Evolutionary conservation across 345 rosid genomes (phyloP).

Genomic region (Aurinia saxatilis): DNA sequence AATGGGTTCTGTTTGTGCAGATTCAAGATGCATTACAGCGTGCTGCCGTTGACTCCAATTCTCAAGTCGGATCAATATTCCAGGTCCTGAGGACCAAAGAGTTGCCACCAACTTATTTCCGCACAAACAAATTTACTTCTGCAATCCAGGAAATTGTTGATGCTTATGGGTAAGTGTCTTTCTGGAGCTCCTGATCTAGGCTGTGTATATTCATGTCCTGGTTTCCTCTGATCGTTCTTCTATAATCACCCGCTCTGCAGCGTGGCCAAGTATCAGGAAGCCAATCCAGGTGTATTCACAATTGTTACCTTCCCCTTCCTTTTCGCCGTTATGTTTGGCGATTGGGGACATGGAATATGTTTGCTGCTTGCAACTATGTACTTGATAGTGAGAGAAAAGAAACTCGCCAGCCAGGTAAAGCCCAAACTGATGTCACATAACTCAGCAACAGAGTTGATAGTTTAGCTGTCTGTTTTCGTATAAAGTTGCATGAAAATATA

Average conservation of each 20-base stretch:
- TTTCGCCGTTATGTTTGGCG: conserved; percentile 99
- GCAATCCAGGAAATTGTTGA: conserved; percentile 97
- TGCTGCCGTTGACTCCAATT: conserved; percentile 81
- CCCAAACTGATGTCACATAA: neutral
- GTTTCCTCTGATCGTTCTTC: neutral
- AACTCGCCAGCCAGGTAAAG: conserved; percentile 85
- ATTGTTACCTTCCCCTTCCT: conserved; percentile 91
- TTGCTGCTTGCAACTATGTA: conserved; percentile 66
- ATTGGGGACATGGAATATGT: conserved; percentile 99
- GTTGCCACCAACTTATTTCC: conserved; percentile 84
- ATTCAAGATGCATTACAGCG: conserved; percentile 84
- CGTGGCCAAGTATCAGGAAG: conserved; percentile 93
- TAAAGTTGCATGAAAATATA: neutral
- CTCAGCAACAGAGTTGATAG: neutral
- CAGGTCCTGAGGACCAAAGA: conserved; percentile 82
- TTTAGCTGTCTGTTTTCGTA: conserved; percentile 42
- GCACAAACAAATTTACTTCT: conserved; percentile 81
- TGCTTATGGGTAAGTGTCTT: conserved; percentile 77
- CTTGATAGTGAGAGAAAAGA: conserved; percentile 73
- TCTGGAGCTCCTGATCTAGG: neutral
- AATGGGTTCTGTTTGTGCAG: conserved; percentile 43
- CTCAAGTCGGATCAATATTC: conserved; percentile 82
- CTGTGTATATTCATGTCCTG: neutral
- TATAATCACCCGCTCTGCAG: conserved; percentile 40
- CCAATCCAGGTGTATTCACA: conserved; percentile 88